phyloP scores from a whole-genome alignment of 2,329 filamentous ascomycete genomes.

The Hortaea sp. region DNA sequence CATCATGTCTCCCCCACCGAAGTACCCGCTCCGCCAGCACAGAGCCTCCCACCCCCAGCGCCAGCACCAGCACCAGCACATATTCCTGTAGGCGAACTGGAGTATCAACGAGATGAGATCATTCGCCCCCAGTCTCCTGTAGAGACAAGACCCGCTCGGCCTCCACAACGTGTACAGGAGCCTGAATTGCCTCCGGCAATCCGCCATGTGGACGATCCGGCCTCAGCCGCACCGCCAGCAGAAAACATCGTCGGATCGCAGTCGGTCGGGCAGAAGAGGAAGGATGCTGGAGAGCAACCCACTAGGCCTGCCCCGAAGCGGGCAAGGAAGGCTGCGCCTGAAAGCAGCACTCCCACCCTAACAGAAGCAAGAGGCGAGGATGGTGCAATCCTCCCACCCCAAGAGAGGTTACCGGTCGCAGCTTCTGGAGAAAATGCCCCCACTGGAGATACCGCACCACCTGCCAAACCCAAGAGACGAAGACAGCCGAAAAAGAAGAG shows the following conservation, averaged over 20 bases:
- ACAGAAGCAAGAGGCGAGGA: constrained; percentile 1
- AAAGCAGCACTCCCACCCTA: constrained; percentile 13
- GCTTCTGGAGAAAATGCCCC: no score
- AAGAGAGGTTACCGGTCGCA: background rate
- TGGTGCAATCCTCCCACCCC: background rate
- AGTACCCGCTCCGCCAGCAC: no score
- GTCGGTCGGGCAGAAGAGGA: constrained; percentile 3
- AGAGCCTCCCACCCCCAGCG: constrained; percentile 1
- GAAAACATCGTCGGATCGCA: background rate
- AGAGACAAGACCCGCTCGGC: background rate
- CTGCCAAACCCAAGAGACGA: background rate
- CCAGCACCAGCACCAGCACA: constrained; percentile 1
- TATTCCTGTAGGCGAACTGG: background rate
- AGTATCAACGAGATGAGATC: background rate
- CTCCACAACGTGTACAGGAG: no score
- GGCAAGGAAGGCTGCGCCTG: constrained; percentile 11
- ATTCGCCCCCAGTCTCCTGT: background rate
- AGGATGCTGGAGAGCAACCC: constrained; percentile 1
- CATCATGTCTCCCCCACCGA: no score
- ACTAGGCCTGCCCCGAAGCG: constrained; percentile 11
- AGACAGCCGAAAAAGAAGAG: background rate
- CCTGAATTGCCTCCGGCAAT: no score
- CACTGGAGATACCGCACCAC: background rate
- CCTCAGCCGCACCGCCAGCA: background rate
- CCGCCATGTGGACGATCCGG: no score